phyloP scores from a whole-genome alignment of 306 rosid genomes.

The Lablab purpureus region DNA sequence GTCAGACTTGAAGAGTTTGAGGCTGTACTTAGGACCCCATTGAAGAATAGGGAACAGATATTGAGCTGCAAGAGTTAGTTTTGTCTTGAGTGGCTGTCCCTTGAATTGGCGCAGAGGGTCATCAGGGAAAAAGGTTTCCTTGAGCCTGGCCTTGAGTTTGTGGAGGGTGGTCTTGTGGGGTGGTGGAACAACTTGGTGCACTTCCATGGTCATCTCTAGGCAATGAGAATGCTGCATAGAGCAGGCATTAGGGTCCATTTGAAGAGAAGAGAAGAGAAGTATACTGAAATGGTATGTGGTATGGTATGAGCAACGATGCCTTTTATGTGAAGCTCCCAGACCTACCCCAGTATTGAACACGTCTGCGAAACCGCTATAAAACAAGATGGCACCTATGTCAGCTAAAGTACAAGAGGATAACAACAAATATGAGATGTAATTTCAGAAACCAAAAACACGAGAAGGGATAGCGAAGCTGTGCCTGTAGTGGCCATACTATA shows the following conservation, averaged over 20 bases:
- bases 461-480: neutral
- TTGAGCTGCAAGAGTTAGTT: slow-evolving; percentile 72
- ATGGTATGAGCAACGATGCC: slow-evolving; percentile 39
- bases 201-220: slow-evolving; percentile 61
- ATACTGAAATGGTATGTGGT: neutral
- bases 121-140: slow-evolving; percentile 92
- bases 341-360: slow-evolving; percentile 31
- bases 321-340: slow-evolving; percentile 30
- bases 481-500: neutral
- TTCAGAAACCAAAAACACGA: slow-evolving; percentile 1
- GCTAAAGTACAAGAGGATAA: slow-evolving; percentile 45
- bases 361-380: slow-evolving; percentile 41
- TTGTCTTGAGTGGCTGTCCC: slow-evolving; percentile 62
- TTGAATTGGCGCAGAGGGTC: slow-evolving; percentile 94
- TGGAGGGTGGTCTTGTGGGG: slow-evolving; percentile 61
- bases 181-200: slow-evolving; percentile 82
- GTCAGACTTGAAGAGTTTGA: slow-evolving; percentile 85
- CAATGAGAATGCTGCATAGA: slow-evolving; percentile 56
- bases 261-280: slow-evolving; percentile 8
- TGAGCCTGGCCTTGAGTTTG: slow-evolving; percentile 68
- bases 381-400: slow-evolving; percentile 42
- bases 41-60: slow-evolving; percentile 88
- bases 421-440: slow-evolving; percentile 20
- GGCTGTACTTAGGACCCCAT: slow-evolving; percentile 83
- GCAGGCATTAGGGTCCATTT: slow-evolving; percentile 40